phyloP scores from a whole-genome alignment of 2,329 filamentous ascomycete species.

The Trichothecium roseum region DNA sequence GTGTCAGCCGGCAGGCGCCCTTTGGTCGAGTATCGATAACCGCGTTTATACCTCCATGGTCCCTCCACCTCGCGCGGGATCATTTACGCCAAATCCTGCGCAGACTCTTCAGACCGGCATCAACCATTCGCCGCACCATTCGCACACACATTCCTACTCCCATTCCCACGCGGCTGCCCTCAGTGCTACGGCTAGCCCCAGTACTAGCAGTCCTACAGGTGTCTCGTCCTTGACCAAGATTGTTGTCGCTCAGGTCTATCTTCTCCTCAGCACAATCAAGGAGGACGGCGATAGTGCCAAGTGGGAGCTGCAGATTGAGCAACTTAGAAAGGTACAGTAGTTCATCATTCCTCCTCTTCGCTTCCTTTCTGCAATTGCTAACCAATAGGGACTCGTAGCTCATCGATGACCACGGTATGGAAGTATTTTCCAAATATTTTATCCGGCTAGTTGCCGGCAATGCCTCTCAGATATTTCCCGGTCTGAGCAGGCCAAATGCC shows the following conservation, averaged over 20 bases:
- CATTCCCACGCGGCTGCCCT: conserved; percentile 41
- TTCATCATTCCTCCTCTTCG: conserved; percentile 1
- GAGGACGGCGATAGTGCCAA: conserved; percentile 84
- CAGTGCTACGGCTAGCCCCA: conserved; percentile 51
- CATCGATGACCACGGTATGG: conserved; percentile 97
- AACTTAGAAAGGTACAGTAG: conserved; percentile 74
- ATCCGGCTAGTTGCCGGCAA: conserved; percentile 85
- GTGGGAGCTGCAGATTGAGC: conserved; percentile 86
- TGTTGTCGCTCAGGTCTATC: conserved; percentile 88
- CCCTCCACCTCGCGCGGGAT: conserved; percentile 51
- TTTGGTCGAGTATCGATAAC: conserved; percentile 17
- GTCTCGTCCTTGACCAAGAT: conserved; percentile 74
- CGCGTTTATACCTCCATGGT: conserved; percentile 40
- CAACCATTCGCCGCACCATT: conserved; percentile 43
- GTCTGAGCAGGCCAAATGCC: conserved; percentile 60
- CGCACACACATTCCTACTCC: conserved; percentile 16
- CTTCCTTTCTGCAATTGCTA: neutral
- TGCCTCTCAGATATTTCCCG: conserved; percentile 82
- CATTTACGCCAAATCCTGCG: conserved; percentile 52
- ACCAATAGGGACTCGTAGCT: conserved; percentile 42
- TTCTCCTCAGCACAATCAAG: conserved; percentile 87
- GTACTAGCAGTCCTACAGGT: conserved; percentile 52
- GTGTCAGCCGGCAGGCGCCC: conserved; percentile 24
- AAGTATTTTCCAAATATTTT: conserved; percentile 95
- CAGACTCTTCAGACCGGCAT: conserved; percentile 46